Conservation (phyloP, 1,284 basidiomycete genomes). For the Inonotus obliquus region DNA sequence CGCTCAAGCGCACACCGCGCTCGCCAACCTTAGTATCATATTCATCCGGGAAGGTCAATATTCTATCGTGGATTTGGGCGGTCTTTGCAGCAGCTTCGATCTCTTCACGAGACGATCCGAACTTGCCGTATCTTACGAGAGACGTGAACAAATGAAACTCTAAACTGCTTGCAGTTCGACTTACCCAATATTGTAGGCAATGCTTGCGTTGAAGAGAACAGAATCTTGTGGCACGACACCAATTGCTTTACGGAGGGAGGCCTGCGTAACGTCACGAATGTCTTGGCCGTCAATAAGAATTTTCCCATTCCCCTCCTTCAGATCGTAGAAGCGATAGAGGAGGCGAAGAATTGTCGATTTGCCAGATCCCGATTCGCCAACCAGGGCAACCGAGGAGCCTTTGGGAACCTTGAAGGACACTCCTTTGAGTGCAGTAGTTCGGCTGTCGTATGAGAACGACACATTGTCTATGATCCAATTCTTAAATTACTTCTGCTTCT, state of each 20-base stretch:
- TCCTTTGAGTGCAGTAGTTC: conserved; percentile 64
- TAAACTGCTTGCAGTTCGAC: neutral
- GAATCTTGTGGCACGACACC: conserved; percentile 82
- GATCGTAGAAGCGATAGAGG: conserved; percentile 88
- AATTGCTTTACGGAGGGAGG: conserved; percentile 72
- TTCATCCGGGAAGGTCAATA: conserved; percentile 75
- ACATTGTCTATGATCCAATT: conserved; percentile 57
- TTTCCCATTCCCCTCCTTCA: conserved; percentile 65
- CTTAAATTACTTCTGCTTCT: conserved; percentile 5
- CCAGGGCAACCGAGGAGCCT: conserved; percentile 76
- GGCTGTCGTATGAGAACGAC: conserved; percentile 78
- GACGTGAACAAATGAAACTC: conserved; percentile 4
- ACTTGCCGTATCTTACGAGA: conserved; percentile 59
- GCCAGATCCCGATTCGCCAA: conserved; percentile 76
- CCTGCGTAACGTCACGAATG: conserved; percentile 80
- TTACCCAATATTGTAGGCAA: conserved; percentile 72
- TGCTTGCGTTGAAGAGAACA: conserved; percentile 80
- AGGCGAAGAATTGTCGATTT: conserved; percentile 82
- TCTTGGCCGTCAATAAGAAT: conserved; percentile 83
- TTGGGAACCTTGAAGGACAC: conserved; percentile 84
- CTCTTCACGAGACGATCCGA: conserved; percentile 61
- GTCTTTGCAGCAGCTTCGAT: conserved; percentile 69
- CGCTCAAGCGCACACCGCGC: conserved; percentile 74
- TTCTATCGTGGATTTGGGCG: conserved; percentile 80
- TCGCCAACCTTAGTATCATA: conserved; percentile 79